These are phyloP conservation scores for Allium cepa DNA, from an alignment of 106 monocot genomes.

Conservation along the genomic window DNA sequence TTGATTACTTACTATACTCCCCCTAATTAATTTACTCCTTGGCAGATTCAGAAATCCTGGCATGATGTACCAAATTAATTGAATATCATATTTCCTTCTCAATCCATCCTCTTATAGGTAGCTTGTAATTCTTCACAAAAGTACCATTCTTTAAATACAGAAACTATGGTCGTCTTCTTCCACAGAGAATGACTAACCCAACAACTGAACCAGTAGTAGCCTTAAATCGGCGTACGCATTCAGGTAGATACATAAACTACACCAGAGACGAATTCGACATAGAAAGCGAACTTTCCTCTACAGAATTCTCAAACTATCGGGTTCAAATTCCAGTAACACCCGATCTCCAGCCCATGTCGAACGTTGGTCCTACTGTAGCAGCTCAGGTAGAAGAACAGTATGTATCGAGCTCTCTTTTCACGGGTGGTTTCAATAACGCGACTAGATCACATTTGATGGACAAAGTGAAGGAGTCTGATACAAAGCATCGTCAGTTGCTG, in stretches of 20 bases:
- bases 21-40: no score
- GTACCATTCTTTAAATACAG: no score
- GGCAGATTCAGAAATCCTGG: no score
- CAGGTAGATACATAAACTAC: constrained; percentile 55
- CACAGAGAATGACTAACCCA: no score
- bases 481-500: constrained; percentile 31
- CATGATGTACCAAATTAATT: no score
- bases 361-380: background rate
- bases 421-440: constrained; percentile 62
- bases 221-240: constrained; percentile 35
- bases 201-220: background rate
- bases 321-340: constrained; percentile 87
- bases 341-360: constrained; percentile 24
- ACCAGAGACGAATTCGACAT: constrained; percentile 28
- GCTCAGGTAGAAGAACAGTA: constrained; percentile 21
- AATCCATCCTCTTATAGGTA: no score
- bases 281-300: constrained; percentile 37
- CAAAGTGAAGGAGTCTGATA: background rate
- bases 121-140: no score
- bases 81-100: no score
- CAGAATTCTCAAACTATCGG: constrained; percentile 24
- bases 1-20: no score
- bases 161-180: no score
- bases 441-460: constrained; percentile 17
- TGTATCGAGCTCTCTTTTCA: constrained; percentile 64